Percentiles rank a stretch among this genome's conserved stretches.
These are phyloP conservation scores for Spongospora subterranea DNA, from an alignment of 208 protist species.

Conservation along the genomic window DNA sequence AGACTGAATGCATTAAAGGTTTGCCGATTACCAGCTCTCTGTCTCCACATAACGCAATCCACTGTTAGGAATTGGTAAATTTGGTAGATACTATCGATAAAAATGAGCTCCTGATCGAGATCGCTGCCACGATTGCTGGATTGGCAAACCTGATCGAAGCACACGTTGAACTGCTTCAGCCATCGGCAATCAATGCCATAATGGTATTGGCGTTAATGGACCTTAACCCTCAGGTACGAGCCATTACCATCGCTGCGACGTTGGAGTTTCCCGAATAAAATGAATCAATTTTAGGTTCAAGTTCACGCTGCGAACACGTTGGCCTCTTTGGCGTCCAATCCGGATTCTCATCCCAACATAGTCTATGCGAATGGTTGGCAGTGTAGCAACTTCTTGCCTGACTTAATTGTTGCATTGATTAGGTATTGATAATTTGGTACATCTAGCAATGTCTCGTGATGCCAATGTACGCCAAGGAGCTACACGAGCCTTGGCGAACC, in stretches of 20 bases:
- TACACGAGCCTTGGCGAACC: conserved; percentile 46
- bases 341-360: conserved; percentile 49
- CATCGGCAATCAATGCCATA: conserved; percentile 43
- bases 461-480: conserved; percentile 13
- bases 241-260: no score
- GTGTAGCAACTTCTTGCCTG: neutral
- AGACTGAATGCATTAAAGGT: conserved; percentile 23
- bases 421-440: conserved; percentile 47
- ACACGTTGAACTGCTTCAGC: conserved; percentile 47
- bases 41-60: neutral
- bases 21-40: neutral
- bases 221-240: conserved; percentile 28
- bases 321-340: conserved; percentile 35
- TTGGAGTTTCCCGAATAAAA: no score
- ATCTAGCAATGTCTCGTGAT: conserved; percentile 24
- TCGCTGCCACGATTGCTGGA: conserved; percentile 33
- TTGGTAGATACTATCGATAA: conserved; percentile 36
- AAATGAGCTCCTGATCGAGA: conserved; percentile 10
- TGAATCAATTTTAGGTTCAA: no score
- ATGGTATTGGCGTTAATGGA: conserved; percentile 54
- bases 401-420: neutral
- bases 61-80: conserved; percentile 45
- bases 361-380: conserved; percentile 29
- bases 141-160: conserved; percentile 44
- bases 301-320: conserved; percentile 40